Evolutionary conservation across 352 stramenopile genomes (phyloP).

Genomic region (Phytophthora pinifolia): DNA sequence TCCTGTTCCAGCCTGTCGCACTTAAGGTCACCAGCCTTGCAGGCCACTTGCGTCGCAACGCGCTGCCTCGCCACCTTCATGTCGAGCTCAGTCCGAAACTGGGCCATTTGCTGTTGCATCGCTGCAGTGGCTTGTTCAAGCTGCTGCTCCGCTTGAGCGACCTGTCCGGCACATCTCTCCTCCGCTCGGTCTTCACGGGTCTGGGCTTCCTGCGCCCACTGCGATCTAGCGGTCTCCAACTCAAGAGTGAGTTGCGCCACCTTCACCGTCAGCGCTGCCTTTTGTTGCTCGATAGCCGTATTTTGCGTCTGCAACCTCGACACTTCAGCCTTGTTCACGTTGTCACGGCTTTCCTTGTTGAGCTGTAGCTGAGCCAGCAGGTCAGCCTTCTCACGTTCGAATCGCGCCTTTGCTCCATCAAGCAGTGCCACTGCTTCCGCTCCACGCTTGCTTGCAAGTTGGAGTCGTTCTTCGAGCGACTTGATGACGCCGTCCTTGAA

Average conservation of each 20-base stretch:
- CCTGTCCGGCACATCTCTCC: constrained; percentile 9
- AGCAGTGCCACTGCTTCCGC: constrained; percentile 18
- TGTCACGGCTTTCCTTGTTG: constrained; percentile 9
- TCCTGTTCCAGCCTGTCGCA: constrained; percentile 25
- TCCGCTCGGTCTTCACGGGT: constrained; percentile 22
- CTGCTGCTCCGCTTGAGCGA: constrained; percentile 22
- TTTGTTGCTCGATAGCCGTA: constrained; percentile 27
- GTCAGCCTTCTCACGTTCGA: constrained; percentile 21
- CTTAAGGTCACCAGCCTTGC: constrained; percentile 30
- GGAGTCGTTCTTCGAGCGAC: constrained; percentile 43
- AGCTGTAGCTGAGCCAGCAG: constrained; percentile 28
- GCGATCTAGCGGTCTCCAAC: constrained; percentile 26
- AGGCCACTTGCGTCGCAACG: constrained; percentile 32
- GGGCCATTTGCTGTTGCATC: constrained; percentile 37
- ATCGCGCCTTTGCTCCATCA: constrained; percentile 17
- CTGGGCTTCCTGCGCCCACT: constrained; percentile 27
- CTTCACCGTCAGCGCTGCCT: constrained; percentile 32
- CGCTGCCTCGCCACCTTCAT: constrained; percentile 28
- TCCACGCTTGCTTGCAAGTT: constrained; percentile 30
- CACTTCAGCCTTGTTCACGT: constrained; percentile 16
- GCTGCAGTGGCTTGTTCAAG: constrained; percentile 34
- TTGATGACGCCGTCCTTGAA: constrained; percentile 65
- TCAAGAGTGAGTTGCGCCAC: constrained; percentile 36
- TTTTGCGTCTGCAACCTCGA: constrained; percentile 16
- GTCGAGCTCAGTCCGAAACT: constrained; percentile 29